Percentiles rank a stretch among this genome's conserved stretches.
phyloP scores from a whole-genome alignment of 2,329 filamentous ascomycete species.

The Cladosporium sp. region DNA sequence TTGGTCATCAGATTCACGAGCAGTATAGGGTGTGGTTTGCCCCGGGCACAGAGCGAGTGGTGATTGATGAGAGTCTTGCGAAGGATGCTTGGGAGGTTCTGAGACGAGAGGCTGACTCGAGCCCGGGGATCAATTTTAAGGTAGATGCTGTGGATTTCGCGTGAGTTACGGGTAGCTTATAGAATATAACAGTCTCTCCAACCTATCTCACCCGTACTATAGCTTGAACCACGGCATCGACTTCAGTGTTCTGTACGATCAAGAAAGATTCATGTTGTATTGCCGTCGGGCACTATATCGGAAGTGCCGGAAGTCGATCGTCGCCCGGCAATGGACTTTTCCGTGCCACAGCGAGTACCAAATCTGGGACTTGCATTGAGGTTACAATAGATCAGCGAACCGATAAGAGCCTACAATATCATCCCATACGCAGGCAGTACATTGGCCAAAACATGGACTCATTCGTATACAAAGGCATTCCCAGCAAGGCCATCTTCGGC shows the following conservation, averaged over 20 bases:
- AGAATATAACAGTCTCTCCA: neutral
- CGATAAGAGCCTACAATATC: neutral
- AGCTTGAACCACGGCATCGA: neutral
- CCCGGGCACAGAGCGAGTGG: neutral
- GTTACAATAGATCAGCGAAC: too few relatives aligned
- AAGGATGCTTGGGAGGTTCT: neutral
- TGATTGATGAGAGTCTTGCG: neutral
- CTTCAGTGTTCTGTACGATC: too few relatives aligned
- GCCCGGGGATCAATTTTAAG: neutral
- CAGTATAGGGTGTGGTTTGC: conserved; percentile 37
- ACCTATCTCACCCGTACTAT: neutral
- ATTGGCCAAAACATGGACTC: neutral
- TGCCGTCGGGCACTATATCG: neutral
- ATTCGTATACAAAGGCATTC: neutral
- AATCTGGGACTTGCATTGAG: neutral
- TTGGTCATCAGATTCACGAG: conserved; percentile 41
- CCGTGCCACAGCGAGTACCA: neutral
- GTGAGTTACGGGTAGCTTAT: neutral
- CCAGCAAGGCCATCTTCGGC: neutral
- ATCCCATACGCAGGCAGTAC: too few relatives aligned
- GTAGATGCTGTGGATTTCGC: neutral
- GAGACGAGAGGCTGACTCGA: neutral
- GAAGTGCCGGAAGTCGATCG: too few relatives aligned
- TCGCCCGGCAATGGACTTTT: neutral
- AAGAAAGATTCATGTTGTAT: too few relatives aligned